Percentiles rank a stretch among this genome's conserved stretches.
Evolutionary conservation across 495 filamentous ascomycete species (phyloP).

Genomic region (Viridothelium virens): DNA sequence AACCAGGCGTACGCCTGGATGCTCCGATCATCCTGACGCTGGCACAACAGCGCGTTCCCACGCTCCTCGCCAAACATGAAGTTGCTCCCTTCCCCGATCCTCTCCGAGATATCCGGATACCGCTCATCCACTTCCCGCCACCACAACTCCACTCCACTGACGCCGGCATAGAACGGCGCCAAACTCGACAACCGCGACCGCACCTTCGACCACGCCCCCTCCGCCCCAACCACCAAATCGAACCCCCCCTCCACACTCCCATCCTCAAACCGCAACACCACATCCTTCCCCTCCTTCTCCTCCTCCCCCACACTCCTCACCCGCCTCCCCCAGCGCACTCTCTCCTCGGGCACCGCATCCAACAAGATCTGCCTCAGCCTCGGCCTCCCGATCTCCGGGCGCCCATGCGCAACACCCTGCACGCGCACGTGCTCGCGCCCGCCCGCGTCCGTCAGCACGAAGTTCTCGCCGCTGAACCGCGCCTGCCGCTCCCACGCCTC

Average conservation of each 20-base stretch:
- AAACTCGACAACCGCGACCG: constrained; percentile 42
- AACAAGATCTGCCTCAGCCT: constrained; percentile 41
- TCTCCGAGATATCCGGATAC: constrained; percentile 31
- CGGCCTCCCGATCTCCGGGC: constrained; percentile 39
- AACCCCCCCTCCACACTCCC: constrained; percentile 30
- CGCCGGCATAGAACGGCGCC: constrained; percentile 45
- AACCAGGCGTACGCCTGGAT: constrained; percentile 33
- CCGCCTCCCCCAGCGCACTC: constrained; percentile 27
- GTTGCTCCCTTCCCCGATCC: constrained; percentile 40
- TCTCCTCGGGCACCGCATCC: constrained; percentile 33
- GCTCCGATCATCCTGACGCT: constrained; percentile 42
- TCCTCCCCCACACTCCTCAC: constrained; percentile 15
- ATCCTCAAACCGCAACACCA: constrained; percentile 28
- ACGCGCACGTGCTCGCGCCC: not conserved
- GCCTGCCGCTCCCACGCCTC: constrained; percentile 40
- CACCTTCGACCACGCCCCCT: constrained; percentile 54
- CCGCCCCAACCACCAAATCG: constrained; percentile 54
- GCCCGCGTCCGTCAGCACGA: constrained; percentile 19
- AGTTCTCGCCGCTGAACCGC: constrained; percentile 43
- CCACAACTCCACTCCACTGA: constrained; percentile 23
- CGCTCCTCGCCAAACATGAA: constrained; percentile 37
- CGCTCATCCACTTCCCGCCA: constrained; percentile 28
- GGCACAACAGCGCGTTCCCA: constrained; percentile 31
- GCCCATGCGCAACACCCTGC: not conserved
- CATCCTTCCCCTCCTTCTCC: constrained; percentile 12